A percentile compares a stretch with the other conserved stretches of the same genome.
Conservation (phyloP, 2,329 filamentous ascomycete genomes). For the Ophiostoma himal-ulmi region DNA sequence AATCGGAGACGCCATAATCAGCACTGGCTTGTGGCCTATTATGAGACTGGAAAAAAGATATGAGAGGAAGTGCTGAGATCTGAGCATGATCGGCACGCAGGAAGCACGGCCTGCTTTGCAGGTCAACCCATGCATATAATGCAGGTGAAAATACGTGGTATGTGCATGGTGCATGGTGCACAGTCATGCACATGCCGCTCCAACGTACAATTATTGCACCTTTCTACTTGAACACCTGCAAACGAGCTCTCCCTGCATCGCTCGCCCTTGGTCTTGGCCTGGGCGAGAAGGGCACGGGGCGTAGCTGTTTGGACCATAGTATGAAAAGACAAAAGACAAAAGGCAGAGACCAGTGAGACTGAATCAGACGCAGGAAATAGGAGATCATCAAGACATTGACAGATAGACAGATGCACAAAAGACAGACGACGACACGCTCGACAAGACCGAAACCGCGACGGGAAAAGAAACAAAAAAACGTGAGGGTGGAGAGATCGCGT, state of each 20-base stretch:
- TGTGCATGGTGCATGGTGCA: background rate
- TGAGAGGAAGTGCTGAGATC: background rate
- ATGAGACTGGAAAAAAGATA: background rate
- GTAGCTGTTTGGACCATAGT: constrained; percentile 5
- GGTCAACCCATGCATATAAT: background rate
- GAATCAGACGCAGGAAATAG: background rate
- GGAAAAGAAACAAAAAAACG: background rate
- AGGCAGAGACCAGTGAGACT: background rate
- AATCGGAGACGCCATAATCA: background rate
- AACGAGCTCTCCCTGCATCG: constrained; percentile 1
- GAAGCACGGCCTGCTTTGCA: background rate
- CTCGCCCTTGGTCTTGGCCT: background rate
- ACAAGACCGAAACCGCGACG: background rate
- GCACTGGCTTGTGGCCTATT: constrained; percentile 10
- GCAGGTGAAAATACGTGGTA: background rate
- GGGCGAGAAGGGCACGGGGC: constrained; percentile 4
- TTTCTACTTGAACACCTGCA: background rate
- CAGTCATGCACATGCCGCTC: background rate
- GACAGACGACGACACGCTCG: background rate
- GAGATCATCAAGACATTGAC: background rate
- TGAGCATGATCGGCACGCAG: background rate
- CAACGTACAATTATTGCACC: background rate
- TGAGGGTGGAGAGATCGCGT: constrained; percentile 4
- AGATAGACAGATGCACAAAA: background rate
- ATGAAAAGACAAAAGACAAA: background rate